Base-by-base conservation (phyloP, 2,329 filamentous ascomycete genomes). In the Neophaeococcomyces aloes region DNA sequence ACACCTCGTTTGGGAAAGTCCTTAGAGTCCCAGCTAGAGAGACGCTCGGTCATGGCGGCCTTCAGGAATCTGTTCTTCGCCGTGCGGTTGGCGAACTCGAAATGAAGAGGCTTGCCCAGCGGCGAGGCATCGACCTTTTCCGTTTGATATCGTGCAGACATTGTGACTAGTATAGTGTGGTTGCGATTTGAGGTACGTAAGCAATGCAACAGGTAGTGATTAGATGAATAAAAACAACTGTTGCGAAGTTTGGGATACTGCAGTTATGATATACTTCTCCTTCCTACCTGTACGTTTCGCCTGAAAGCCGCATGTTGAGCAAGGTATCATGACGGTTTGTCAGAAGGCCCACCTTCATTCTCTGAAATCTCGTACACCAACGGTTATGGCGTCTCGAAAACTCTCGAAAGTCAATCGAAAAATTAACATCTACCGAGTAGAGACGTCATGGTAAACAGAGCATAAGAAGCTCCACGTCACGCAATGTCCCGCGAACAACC, bases 1-100 rank as follows among this genome's bases (percentile, higher is more conserved):
- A 79, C 61, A 21, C 74, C 72, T 33, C 79, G 69, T 3, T 67
- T 67, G 14, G 68, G 59, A 8, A 72, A 53, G 40, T 75, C 66
- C 17, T 68, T 68, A 7, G 71, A 64, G 45, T 74, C 67, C 75
- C 76, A 83, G 3, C 71, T 75, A 0, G 77, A 75, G n/a, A 82
- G 63, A 5, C 71, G 66, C 58, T 84, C 80, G 1, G 74, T 75
- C 79, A 83, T 82, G 31, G 80, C 74, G 5, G 66, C 77, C 59
- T 83, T 83, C 50, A 82, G 59, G 55, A 82, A 78, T 14, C 78
- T 68, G 57, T 83, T 83, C 31, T 70, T 71, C 1, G 78, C 78
- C 1, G 69, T 72, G 44, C 65, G 68, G 41, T 71, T 68, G 32
- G 71, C 72, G 58, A 75, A 74, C 23, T 62, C 58, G 48, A 72